These are phyloP conservation scores for Malania oleifera DNA, from an alignment of 164 flowering plant genomes.

Conservation along the genomic window DNA sequence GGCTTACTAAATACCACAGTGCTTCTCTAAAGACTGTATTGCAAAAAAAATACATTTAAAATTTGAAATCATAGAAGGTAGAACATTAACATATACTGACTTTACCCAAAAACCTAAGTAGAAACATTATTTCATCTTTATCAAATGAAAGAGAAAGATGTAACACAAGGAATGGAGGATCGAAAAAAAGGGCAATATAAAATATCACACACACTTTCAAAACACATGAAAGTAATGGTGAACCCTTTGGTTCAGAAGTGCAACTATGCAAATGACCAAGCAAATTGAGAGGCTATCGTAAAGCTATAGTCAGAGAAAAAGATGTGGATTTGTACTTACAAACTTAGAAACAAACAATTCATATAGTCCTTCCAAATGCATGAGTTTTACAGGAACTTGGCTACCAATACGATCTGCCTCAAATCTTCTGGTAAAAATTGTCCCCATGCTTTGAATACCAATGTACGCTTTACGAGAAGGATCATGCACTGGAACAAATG, in stretches of 20 bases:
- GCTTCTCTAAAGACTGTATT: background rate
- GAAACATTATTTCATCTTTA: too few relatives aligned
- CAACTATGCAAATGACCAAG: background rate
- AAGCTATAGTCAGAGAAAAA: background rate
- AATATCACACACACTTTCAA: background rate
- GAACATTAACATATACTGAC: background rate
- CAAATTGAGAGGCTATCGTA: background rate
- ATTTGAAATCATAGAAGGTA: background rate
- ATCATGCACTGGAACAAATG: conserved; percentile 97
- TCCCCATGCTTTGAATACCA: conserved; percentile 95
- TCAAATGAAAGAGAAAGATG: too few relatives aligned
- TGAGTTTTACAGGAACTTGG: conserved; percentile 88
- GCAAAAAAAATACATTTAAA: background rate
- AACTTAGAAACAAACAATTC: conserved; percentile 93
- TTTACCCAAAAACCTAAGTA: background rate
- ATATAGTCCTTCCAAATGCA: conserved; percentile 95
- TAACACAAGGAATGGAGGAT: background rate
- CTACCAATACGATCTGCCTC: conserved; percentile 91
- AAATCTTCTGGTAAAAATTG: conserved; percentile 86
- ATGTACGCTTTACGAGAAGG: conserved; percentile 88
- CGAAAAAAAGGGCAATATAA: background rate
- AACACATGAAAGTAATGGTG: background rate
- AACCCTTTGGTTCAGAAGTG: background rate
- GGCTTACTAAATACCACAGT: too few relatives aligned
- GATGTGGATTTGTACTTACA: conserved; percentile 44